Evolutionary conservation across 2,329 filamentous ascomycete genomes (phyloP).

Genomic region (Pestalotiopsis sp.): DNA sequence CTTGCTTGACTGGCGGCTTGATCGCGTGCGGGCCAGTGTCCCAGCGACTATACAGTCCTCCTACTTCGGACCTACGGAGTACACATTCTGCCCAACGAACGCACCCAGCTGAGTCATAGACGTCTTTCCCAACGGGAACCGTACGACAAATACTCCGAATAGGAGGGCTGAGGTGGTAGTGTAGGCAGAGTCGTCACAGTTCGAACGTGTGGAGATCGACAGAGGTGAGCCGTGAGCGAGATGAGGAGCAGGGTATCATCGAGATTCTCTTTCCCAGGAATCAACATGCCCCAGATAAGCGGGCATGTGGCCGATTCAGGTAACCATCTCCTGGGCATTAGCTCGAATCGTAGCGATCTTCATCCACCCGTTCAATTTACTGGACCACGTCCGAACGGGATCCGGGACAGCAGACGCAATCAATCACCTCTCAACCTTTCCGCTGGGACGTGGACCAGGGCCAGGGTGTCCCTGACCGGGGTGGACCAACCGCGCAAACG

Average conservation of each 20-base stretch:
- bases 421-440: conserved; percentile 16
- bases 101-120: background rate
- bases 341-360: conserved; percentile 13
- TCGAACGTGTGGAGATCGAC: background rate
- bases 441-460: conserved; percentile 9
- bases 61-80: background rate
- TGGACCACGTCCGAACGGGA: conserved; percentile 13
- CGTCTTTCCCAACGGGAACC: background rate
- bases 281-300: conserved; percentile 12
- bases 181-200: background rate
- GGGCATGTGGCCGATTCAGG: conserved; percentile 12
- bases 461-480: background rate
- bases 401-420: conserved; percentile 4
- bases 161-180: background rate
- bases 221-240: background rate
- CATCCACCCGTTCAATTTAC: conserved; percentile 2
- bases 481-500: background rate
- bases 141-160: background rate
- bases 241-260: conserved; percentile 11
- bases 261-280: conserved; percentile 11
- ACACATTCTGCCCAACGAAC: background rate
- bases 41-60: too few relatives aligned
- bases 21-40: too few relatives aligned
- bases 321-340: background rate
- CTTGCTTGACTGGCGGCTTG: too few relatives aligned